These are phyloP conservation scores for Melanogaster broomeanus DNA, from an alignment of 768 basidiomycete species.

Conservation along the genomic window DNA sequence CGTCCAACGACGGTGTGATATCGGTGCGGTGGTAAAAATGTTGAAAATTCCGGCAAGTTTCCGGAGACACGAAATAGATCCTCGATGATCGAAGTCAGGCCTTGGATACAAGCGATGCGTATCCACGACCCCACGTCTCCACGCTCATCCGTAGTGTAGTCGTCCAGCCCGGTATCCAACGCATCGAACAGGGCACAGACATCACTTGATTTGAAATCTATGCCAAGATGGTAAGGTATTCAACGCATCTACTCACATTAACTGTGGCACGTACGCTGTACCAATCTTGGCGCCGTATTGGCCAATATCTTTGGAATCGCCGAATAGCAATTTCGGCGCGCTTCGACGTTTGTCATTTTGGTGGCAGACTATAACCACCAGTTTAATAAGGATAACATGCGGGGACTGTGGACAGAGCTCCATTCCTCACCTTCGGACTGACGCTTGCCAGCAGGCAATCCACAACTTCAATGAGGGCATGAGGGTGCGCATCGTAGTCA, in stretches of 20 bases:
- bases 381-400: conserved; percentile 17
- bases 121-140: conserved; percentile 98
- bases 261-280: conserved; percentile 42
- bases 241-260: conserved; percentile 3
- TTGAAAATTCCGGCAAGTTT: conserved; percentile 46
- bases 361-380: conserved; percentile 32
- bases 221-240: conserved; percentile 10
- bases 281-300: conserved; percentile 43
- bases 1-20: conserved; percentile 62
- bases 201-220: conserved; percentile 50
- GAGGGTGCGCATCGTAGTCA: conserved; percentile 58
- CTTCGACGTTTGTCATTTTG: conserved; percentile 51
- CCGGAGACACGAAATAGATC: conserved; percentile 49
- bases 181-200: conserved; percentile 54
- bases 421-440: conserved; percentile 49
- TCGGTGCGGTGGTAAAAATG: conserved; percentile 58
- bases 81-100: conserved; percentile 55
- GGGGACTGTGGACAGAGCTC: conserved; percentile 20
- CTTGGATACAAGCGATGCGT: conserved; percentile 73
- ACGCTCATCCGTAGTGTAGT: conserved; percentile 92
- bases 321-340: conserved; percentile 54
- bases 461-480: conserved; percentile 55
- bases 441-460: conserved; percentile 62
- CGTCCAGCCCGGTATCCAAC: conserved; percentile 71
- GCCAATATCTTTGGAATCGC: conserved; percentile 50